Evolutionary conservation across 2,329 filamentous ascomycete species (phyloP).

Genomic region (Dactylellina haptotyla): DNA sequence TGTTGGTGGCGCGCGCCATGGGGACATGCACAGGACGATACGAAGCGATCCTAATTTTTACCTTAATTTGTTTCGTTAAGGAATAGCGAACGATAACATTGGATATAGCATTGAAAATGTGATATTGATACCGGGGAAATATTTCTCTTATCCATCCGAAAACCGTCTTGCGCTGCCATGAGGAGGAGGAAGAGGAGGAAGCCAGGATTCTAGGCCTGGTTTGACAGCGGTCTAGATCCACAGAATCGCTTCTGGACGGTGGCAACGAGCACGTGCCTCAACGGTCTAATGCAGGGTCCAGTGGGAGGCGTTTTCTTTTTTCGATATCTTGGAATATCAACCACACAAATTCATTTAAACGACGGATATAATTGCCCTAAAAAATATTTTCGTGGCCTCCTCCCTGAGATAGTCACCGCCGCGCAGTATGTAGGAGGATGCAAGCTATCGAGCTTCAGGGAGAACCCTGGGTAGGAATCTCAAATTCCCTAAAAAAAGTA

Average conservation of each 20-base stretch:
- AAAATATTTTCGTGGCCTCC: neutral
- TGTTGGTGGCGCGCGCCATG: too few species aligned
- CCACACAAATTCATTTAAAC: conserved; percentile 6
- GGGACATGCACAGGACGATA: too few species aligned
- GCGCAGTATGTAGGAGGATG: neutral
- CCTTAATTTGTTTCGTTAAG: neutral
- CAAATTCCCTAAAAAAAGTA: neutral
- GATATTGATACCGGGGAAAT: neutral
- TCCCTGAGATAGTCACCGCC: neutral
- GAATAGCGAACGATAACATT: neutral
- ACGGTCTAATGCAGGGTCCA: conserved; percentile 33
- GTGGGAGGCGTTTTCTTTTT: neutral
- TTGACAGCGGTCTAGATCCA: conserved; percentile 30
- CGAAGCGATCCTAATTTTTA: too few species aligned
- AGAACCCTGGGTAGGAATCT: too few species aligned
- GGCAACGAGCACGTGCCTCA: conserved; percentile 32
- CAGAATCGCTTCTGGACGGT: neutral
- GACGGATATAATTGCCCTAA: conserved; percentile 29
- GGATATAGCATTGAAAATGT: neutral
- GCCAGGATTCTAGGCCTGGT: conserved; percentile 4
- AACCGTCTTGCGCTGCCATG: neutral
- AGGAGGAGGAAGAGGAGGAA: neutral
- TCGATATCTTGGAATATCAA: neutral
- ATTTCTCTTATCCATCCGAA: neutral
- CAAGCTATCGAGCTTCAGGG: too few species aligned